Percentiles rank a stretch among this genome's conserved stretches.
phyloP scores from a whole-genome alignment of 2,329 filamentous ascomycete genomes.

The Phaeoacremonium minimum region DNA sequence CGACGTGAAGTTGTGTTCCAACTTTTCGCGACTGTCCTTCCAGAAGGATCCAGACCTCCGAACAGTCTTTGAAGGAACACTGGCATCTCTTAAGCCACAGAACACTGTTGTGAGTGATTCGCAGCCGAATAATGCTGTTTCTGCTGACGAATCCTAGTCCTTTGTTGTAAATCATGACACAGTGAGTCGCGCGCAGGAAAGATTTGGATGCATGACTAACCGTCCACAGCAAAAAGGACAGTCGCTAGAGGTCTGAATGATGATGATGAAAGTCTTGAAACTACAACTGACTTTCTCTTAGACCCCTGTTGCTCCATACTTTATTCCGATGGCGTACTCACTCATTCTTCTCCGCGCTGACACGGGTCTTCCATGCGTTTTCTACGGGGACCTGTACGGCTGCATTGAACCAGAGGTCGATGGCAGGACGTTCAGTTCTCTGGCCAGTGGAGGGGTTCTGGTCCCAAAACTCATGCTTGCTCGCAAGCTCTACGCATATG shows the following conservation, averaged over 20 bases:
- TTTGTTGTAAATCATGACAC: conserved; percentile 69
- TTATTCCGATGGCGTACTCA: conserved; percentile 64
- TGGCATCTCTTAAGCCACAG: conserved; percentile 1
- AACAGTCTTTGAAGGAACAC: conserved; percentile 2
- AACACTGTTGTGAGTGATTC: conserved; percentile 1
- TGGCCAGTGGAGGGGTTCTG: background rate
- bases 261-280: background rate
- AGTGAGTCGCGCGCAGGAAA: too few relatives aligned
- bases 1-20: conserved; percentile 62
- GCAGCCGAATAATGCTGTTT: background rate
- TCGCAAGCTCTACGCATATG: conserved; percentile 63
- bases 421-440: conserved; percentile 2
- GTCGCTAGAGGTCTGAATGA: conserved; percentile 43
- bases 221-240: conserved; percentile 37
- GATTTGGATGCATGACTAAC: too few relatives aligned
- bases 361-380: conserved; percentile 61
- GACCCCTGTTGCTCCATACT: conserved; percentile 54
- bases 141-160: conserved; percentile 32
- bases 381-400: conserved; percentile 67
- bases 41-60: conserved; percentile 24
- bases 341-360: conserved; percentile 59
- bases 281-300: conserved; percentile 12
- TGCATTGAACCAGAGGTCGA: conserved; percentile 33
- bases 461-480: conserved; percentile 57
- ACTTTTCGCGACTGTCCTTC: conserved; percentile 56